phyloP scores from a whole-genome alignment of 2,329 filamentous ascomycete genomes.

The Monosporascus ibericus region DNA sequence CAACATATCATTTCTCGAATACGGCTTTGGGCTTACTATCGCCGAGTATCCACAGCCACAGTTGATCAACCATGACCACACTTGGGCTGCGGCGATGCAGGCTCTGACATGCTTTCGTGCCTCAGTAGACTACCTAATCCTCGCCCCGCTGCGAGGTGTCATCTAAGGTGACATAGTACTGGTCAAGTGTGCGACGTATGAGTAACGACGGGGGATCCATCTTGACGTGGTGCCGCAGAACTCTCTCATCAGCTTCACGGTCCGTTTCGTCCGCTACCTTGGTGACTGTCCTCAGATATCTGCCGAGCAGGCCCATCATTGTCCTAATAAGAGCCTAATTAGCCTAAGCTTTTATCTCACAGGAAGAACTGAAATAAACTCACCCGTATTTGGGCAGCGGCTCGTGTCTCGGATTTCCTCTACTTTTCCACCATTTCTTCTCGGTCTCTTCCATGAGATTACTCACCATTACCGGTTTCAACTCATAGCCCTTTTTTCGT shows the following conservation, averaged over 20 bases:
- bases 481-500: conserved; percentile 5
- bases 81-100: not conserved
- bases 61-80: conserved; percentile 14
- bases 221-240: conserved; percentile 12
- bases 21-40: not conserved
- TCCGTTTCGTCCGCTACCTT: conserved; percentile 16
- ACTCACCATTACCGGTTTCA: not conserved
- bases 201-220: conserved; percentile 15
- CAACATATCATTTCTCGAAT: not conserved
- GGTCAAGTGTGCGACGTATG: conserved; percentile 23
- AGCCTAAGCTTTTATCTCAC: not conserved
- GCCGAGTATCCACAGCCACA: conserved; percentile 14
- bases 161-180: conserved; percentile 22
- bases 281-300: conserved; percentile 10
- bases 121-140: conserved; percentile 12
- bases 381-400: not conserved
- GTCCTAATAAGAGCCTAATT: not conserved
- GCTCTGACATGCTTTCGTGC: conserved; percentile 1
- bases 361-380: not conserved
- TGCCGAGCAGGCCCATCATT: conserved; percentile 3
- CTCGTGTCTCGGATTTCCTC: not conserved
- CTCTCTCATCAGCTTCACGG: conserved; percentile 11
- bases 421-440: not conserved
- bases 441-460: not conserved
- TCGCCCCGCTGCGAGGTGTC: conserved; percentile 19